Conservation (phyloP, 805 yeast species). For the Candida sakaeoensis region DNA sequence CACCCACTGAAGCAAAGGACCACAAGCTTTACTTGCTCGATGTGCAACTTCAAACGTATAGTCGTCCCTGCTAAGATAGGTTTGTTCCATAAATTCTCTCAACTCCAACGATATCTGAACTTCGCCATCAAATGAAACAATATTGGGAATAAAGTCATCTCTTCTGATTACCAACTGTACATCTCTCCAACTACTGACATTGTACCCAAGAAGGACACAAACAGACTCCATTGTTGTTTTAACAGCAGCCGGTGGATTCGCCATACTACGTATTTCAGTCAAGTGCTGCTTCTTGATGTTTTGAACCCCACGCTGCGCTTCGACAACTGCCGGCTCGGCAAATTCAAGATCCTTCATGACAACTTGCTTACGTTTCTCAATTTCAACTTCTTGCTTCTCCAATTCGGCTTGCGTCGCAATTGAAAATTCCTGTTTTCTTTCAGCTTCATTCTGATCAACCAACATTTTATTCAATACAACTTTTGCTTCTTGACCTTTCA, state of each 20-base stretch:
- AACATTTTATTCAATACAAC: conserved; percentile 72
- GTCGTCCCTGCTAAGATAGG: conserved; percentile 58
- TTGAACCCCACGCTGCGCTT: conserved; percentile 86
- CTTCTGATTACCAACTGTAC: conserved; percentile 75
- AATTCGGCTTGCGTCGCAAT: conserved; percentile 69
- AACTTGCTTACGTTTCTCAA: conserved; percentile 46
- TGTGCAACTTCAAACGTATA: conserved; percentile 72
- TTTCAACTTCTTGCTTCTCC: conserved; percentile 59
- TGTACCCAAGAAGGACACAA: conserved; percentile 74
- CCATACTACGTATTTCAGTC: conserved; percentile 84
- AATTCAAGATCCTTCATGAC: conserved; percentile 64
- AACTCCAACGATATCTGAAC: conserved; percentile 50
- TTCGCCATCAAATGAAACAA: conserved; percentile 70
- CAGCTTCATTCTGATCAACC: conserved; percentile 86
- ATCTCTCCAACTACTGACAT: conserved; percentile 69
- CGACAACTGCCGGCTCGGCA: conserved; percentile 81
- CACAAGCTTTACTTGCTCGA: conserved; percentile 93
- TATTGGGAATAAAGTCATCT: conserved; percentile 83
- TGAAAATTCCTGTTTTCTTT: conserved; percentile 83
- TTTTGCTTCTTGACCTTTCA: conserved; percentile 67
- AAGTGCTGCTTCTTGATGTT: conserved; percentile 89
- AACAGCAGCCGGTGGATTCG: conserved; percentile 86
- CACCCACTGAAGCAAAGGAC: conserved; percentile 87
- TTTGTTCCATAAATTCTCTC: conserved; percentile 52
- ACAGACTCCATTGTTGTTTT: conserved; percentile 85